Evolutionary conservation across 805 yeast species (phyloP).

Genomic region (Millerozyma miso): DNA sequence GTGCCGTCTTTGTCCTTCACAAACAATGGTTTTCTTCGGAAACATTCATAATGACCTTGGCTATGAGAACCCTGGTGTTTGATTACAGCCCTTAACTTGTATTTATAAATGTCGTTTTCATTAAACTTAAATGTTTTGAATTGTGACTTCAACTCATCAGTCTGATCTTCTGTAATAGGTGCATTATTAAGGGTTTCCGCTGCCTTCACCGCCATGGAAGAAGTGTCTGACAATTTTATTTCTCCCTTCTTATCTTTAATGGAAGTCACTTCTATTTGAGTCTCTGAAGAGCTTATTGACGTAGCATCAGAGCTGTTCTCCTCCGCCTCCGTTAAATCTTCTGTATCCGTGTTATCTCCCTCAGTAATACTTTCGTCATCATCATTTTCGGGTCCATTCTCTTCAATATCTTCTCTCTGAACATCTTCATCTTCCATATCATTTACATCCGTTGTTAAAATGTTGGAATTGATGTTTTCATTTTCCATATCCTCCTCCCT

Average conservation of each 20-base stretch:
- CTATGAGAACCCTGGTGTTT: conserved; percentile 87
- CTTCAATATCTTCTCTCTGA: conserved; percentile 38
- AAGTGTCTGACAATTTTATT: conserved; percentile 4
- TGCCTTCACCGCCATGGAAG: conserved; percentile 7
- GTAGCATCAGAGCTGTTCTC: conserved; percentile 19
- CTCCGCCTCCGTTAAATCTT: not conserved
- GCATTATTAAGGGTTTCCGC: conserved; percentile 32
- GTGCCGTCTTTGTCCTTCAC: conserved; percentile 42
- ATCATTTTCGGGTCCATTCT: conserved; percentile 27
- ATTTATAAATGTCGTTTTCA: conserved; percentile 42
- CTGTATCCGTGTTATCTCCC: conserved; percentile 11
- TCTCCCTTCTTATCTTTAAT: not conserved
- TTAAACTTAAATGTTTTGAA: conserved; percentile 36
- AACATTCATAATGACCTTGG: conserved; percentile 89
- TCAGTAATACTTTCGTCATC: conserved; percentile 18
- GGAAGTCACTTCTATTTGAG: conserved; percentile 3
- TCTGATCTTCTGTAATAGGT: conserved; percentile 36
- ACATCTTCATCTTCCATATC: conserved; percentile 31
- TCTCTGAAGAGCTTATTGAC: conserved; percentile 15
- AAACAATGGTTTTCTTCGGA: conserved; percentile 66
- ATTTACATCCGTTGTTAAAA: conserved; percentile 24
- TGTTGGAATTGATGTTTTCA: conserved; percentile 14
- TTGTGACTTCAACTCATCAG: conserved; percentile 29
- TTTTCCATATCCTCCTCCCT: conserved; percentile 13
- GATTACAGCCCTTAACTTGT: conserved; percentile 65